Conservation (phyloP, 805 yeast species). For the Ogataea pignaliae region DNA sequence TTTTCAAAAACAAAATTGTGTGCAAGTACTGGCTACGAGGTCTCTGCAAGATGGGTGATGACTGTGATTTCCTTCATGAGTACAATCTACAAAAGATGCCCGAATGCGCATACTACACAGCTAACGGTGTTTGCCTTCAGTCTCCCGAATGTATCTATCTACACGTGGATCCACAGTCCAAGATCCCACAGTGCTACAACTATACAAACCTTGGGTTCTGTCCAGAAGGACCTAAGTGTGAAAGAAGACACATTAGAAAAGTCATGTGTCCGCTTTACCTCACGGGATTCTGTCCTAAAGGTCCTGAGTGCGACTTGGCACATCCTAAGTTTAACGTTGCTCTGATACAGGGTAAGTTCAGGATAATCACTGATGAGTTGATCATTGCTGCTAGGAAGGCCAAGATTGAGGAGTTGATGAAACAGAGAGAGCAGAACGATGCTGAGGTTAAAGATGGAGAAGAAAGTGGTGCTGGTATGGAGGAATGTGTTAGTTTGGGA, state of each 20-base stretch:
- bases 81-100: slow-evolving; percentile 94
- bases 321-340: slow-evolving; percentile 72
- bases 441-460: slow-evolving; percentile 6
- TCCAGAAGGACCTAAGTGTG: slow-evolving; percentile 84
- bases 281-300: slow-evolving; percentile 92
- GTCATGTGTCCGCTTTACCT: slow-evolving; percentile 73
- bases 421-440: slow-evolving; percentile 13
- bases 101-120: slow-evolving; percentile 83
- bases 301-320: slow-evolving; percentile 69
- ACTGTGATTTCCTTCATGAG: slow-evolving; percentile 94
- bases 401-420: slow-evolving; percentile 19
- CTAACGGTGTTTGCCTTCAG: slow-evolving; percentile 84
- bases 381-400: slow-evolving; percentile 24
- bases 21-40: slow-evolving; percentile 99
- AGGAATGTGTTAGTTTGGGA: neutral
- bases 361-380: slow-evolving; percentile 40
- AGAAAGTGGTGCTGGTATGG: neutral
- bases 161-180: slow-evolving; percentile 85
- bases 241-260: slow-evolving; percentile 73
- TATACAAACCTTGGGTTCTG: slow-evolving; percentile 85
- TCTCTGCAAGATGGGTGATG: slow-evolving; percentile 91
- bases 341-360: slow-evolving; percentile 40
- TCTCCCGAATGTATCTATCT: slow-evolving; percentile 90
- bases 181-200: slow-evolving; percentile 82
- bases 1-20: slow-evolving; percentile 71